phyloP scores from a whole-genome alignment of 1,284 basidiomycete species.

The Puccinia hordei region DNA sequence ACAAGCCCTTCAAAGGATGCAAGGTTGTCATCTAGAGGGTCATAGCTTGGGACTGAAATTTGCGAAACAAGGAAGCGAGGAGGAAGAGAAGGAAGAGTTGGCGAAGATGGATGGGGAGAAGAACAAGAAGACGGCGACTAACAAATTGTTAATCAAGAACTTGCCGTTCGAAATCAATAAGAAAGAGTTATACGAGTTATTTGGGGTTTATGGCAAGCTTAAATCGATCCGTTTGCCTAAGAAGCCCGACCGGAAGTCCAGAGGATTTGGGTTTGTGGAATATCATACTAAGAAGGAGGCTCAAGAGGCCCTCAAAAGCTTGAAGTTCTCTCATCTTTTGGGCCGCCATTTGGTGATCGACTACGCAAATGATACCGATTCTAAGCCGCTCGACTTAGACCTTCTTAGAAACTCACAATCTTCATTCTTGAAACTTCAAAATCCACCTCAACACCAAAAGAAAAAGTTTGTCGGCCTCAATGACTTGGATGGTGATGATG shows the following conservation, averaged over 20 bases:
- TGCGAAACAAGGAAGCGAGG: constrained; percentile 76
- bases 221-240: constrained; percentile 86
- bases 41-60: constrained; percentile 82
- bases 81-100: constrained; percentile 60
- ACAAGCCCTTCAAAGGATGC: constrained; percentile 75
- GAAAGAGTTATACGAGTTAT: constrained; percentile 85
- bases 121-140: constrained; percentile 65
- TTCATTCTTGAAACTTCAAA: constrained; percentile 2
- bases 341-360: constrained; percentile 90
- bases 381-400: constrained; percentile 68
- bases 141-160: constrained; percentile 96
- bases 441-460: constrained; percentile 11
- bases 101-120: constrained; percentile 60
- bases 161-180: constrained; percentile 93
- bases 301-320: constrained; percentile 76
- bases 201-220: constrained; percentile 83
- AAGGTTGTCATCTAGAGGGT: constrained; percentile 82
- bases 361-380: constrained; percentile 80
- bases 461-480: constrained; percentile 40
- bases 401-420: constrained; percentile 65
- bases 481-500: constrained; percentile 10
- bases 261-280: constrained; percentile 95
- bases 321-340: constrained; percentile 91
- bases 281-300: constrained; percentile 84
- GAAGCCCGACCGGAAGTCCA: constrained; percentile 78